Evolutionary conservation across 495 filamentous ascomycete genomes (phyloP), one percentile per base, ranked within the genome.

Genomic region (Terfezia boudieri): DNA sequence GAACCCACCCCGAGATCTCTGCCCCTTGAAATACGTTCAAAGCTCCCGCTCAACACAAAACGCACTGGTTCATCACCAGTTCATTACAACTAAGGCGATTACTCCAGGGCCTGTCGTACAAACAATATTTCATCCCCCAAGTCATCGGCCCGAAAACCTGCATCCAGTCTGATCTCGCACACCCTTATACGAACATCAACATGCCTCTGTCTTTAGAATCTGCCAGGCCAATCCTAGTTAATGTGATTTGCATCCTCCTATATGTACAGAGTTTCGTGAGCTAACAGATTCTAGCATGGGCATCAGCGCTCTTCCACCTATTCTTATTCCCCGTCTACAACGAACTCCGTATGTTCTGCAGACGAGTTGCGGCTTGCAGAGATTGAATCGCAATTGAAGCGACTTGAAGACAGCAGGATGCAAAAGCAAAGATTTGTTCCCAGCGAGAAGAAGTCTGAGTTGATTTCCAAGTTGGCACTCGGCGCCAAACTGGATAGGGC

Each of bases 401-500:
- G 90, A 57, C 78, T 98, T 60, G 86, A 95, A 66, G 89, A 94
- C 73, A 86, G 85, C 66, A 83, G 81, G 32, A 77, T 95, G 36
- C 70, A 75, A 57, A 73, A 79, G 56, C 90, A 98, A 71, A 82
- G 90, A 56, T 94, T 93, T 64, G 75, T 81, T 50, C 79, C 86
- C 22, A 83, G 73, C 56, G 72, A 77, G 38, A 79, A 93, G 68
- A 94, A 96, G 74, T 79, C 72, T 51, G 84, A 84, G 58, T 83
- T 84, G 66, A 68, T 94, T 63, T 84, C 80, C 68, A 93, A 94
- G 69, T 71, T 96, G 55, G 89, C 89, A 35, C 74, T 96, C 46
- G 83, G 87, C 49, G 89, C 90, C 41, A 96, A 95, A 70, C 75
- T 96, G 43, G 90, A 98, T 66, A 80, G 90, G 41, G 90, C 90